Evolutionary conservation across 2,329 filamentous ascomycete genomes (phyloP), one percentile per base, ranked within the genome.

Genomic region (Venturia asperata): DNA sequence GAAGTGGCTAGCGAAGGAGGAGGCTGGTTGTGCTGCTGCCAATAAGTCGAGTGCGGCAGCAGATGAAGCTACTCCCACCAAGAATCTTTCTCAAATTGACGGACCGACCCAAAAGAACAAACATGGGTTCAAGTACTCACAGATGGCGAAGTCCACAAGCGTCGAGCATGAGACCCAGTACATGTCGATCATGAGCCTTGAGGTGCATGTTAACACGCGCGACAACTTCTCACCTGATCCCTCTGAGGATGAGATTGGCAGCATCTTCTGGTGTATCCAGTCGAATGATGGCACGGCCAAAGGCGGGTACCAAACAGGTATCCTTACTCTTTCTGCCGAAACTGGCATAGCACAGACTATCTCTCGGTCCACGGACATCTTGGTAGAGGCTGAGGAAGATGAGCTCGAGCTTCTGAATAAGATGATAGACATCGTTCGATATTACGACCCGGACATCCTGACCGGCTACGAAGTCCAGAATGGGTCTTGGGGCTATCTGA

Each of bases 401-500:
- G 94, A 99, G 74, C 81, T 96, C 3, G 91, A 96, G 68, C 75
- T 97, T 39, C 85, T 99, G 74, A 89, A 90, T 55, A 84, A 86
- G n/a, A 84, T 97, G 75, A 87, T 96, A 19, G 88, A 94, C 69
- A 87, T 96, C 70, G 93, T 99, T 24, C 86, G 92, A 45, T 80
- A 80, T 3, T 83, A 89, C 70, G 94, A 99, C 73, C 94, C 94
- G 0, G 94, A 99, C 71, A 90, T 99, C 37, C 80, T 99, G 52
- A 94, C 92, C 0, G 94, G 94, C 0, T 99, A 94, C 70, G 94
- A 99, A 75, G 92, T 97, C 0, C 92, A 97, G 72, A 91, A 92
- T 64, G 84, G 86, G 66, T 97, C 92, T 0, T 99, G 94, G 94
- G 94, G 95, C 1, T 99, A 95, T 74, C 76, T 99, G 45, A 93